Conservation (phyloP, 75 land plant species). For the Pinus albicaulis region DNA sequence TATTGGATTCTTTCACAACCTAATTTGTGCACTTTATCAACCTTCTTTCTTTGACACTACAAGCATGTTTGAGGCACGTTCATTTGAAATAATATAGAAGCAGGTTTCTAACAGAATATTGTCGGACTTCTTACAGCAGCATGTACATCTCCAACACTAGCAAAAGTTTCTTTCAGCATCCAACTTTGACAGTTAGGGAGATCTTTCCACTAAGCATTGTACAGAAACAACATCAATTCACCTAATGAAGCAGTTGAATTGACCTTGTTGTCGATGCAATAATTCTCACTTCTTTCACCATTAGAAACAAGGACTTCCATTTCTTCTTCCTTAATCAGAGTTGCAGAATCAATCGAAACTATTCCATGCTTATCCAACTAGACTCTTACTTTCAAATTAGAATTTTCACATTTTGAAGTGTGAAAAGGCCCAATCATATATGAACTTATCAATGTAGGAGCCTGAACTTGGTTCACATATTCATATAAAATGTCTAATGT, state of each 20-base stretch:
- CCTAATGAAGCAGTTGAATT: constrained; percentile 44
- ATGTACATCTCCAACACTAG: constrained; percentile 59
- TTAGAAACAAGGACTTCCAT: too few relatives aligned
- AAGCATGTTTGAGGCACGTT: neutral
- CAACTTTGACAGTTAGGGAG: constrained; percentile 30
- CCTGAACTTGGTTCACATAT: constrained; percentile 49
- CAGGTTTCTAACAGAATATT: constrained; percentile 21
- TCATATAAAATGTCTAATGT: constrained; percentile 72
- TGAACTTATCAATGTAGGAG: constrained; percentile 61
- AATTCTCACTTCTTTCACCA: too few relatives aligned
- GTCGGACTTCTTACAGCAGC: constrained; percentile 46
- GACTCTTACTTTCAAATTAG: too few relatives aligned
- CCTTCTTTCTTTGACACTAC: neutral
- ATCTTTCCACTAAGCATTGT: constrained; percentile 15
- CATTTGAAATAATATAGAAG: neutral
- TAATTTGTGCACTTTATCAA: neutral
- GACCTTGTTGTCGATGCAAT: constrained; percentile 58
- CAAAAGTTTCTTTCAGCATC: constrained; percentile 35
- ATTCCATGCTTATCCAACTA: too few relatives aligned
- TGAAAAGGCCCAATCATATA: constrained; percentile 40
- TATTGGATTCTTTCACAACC: too few relatives aligned
- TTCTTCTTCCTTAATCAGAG: too few relatives aligned
- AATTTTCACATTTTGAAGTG: too few relatives aligned
- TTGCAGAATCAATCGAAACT: too few relatives aligned
- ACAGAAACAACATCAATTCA: constrained; percentile 57